Evolutionary conservation across 768 basidiomycete species (phyloP).

Genomic region (Cystobasidium tubakii): DNA sequence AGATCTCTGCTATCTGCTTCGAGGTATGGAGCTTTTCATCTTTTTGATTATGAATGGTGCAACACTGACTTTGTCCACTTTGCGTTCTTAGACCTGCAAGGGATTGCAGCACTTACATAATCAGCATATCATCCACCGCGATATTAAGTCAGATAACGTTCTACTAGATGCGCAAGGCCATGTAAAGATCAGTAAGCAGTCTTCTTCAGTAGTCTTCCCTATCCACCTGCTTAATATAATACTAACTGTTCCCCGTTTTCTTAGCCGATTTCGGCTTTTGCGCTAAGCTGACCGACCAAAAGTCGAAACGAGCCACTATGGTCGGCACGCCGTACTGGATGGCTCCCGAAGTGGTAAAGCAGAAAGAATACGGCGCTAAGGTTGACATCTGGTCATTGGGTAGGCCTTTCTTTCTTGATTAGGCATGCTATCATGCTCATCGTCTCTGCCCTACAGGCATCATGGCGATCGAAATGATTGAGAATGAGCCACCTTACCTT

Average conservation of each 20-base stretch:
- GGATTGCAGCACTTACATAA: conserved; percentile 90
- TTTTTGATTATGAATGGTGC: background rate
- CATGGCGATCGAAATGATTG: conserved; percentile 93
- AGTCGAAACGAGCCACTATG: conserved; percentile 89
- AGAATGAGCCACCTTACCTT: conserved; percentile 86
- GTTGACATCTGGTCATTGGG: conserved; percentile 97
- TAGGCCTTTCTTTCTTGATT: conserved; percentile 47
- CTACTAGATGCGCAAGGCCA: conserved; percentile 85
- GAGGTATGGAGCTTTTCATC: conserved; percentile 60
- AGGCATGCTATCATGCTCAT: background rate
- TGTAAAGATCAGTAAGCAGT: conserved; percentile 95
- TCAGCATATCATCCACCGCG: conserved; percentile 95
- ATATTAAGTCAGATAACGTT: conserved; percentile 98
- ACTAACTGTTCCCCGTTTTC: background rate
- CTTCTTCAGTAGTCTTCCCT: background rate
- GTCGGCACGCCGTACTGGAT: conserved; percentile 99
- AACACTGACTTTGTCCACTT: conserved; percentile 63
- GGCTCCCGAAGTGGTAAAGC: conserved; percentile 88
- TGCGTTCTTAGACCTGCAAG: conserved; percentile 88
- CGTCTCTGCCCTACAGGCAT: conserved; percentile 57
- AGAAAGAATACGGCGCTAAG: conserved; percentile 86
- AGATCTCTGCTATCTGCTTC: conserved; percentile 64
- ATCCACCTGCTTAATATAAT: background rate
- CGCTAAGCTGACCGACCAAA: conserved; percentile 66
- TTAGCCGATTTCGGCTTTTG: conserved; percentile 86